phyloP scores from a whole-genome alignment of 495 filamentous ascomycete species.

The Aspergillus mulundensis region DNA sequence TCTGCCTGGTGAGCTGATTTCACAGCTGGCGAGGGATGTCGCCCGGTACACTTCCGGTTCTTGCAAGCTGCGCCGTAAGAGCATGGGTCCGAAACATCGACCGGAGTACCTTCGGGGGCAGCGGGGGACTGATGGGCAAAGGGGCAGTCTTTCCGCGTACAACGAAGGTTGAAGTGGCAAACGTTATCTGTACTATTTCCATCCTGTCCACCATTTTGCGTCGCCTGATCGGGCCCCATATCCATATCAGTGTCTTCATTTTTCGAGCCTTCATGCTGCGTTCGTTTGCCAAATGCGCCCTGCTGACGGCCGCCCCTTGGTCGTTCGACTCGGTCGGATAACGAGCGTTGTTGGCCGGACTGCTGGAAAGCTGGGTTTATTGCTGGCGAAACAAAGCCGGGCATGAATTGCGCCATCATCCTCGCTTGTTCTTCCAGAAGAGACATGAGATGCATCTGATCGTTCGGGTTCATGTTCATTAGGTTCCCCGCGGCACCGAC shows the following conservation, averaged over 20 bases:
- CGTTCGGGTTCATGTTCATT: constrained; percentile 60
- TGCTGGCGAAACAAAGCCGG: constrained; percentile 43
- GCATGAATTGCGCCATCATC: constrained; percentile 70
- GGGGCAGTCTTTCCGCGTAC: constrained; percentile 82
- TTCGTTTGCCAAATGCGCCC: constrained; percentile 38
- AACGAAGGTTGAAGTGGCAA: constrained; percentile 85
- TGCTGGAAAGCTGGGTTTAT: constrained; percentile 54
- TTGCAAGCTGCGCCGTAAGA: constrained; percentile 86
- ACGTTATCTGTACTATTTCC: constrained; percentile 48
- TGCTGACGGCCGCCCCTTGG: constrained; percentile 37
- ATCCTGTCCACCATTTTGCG: constrained; percentile 41
- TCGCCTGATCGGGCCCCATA: constrained; percentile 20
- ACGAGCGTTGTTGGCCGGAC: constrained; percentile 51
- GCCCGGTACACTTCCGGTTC: constrained; percentile 87
- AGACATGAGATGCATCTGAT: constrained; percentile 74
- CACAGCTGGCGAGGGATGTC: constrained; percentile 87
- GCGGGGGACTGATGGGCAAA: constrained; percentile 94
- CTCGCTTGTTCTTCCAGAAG: constrained; percentile 87
- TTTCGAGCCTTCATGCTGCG: constrained; percentile 22
- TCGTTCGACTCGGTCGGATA: constrained; percentile 73
- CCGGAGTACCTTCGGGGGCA: constrained; percentile 70
- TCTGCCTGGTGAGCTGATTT: constrained; percentile 72
- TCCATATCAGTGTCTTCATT: constrained; percentile 42
- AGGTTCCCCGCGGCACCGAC: constrained; percentile 21
- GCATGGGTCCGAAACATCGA: constrained; percentile 80